phyloP scores from a whole-genome alignment of 176 grass and related monocot genomes.

The Aegilops longissima region DNA sequence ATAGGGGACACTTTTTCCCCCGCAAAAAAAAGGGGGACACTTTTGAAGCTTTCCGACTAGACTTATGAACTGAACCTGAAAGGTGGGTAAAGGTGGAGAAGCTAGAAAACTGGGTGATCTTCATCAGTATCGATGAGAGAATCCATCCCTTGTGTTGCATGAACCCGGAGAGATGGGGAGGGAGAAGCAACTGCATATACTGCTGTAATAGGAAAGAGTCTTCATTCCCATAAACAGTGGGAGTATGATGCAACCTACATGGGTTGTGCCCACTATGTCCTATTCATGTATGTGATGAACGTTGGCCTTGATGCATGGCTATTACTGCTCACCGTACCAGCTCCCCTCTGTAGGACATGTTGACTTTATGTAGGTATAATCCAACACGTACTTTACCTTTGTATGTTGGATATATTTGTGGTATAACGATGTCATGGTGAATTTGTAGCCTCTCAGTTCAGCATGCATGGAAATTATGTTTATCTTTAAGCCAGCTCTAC shows the following conservation, averaged over 20 bases:
- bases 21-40: no score
- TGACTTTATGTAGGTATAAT: background rate
- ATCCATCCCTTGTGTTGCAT: background rate
- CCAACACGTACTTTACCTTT: background rate
- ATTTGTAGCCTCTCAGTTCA: background rate
- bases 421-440: background rate
- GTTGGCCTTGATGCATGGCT: background rate
- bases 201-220: background rate
- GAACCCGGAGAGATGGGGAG: background rate
- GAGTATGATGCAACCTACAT: background rate
- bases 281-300: background rate
- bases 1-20: background rate
- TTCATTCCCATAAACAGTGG: background rate
- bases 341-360: background rate
- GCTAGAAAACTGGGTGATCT: background rate
- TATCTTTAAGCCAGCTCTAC: no score
- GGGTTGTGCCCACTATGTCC: constrained; percentile 9
- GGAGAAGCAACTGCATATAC: background rate
- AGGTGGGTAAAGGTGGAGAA: constrained; percentile 1
- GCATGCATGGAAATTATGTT: background rate
- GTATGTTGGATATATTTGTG: background rate
- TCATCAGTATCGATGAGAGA: background rate
- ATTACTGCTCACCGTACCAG: background rate
- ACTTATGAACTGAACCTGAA: background rate
- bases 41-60: background rate